A percentile compares a stretch with the other conserved stretches of the same genome.
Conservation (phyloP, 345 rosid genomes). For the Gossypium raimondii region DNA sequence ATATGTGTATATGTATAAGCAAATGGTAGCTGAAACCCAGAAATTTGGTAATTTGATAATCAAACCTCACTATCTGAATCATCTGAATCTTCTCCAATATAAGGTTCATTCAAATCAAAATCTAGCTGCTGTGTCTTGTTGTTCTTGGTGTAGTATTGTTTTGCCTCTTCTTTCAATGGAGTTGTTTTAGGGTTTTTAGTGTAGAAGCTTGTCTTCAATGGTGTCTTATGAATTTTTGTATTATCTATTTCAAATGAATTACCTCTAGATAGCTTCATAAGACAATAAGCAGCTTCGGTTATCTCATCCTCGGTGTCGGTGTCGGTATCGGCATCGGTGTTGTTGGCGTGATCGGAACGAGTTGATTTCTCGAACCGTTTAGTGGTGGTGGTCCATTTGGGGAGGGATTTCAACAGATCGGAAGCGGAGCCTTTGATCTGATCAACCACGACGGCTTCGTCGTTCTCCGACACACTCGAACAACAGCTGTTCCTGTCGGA, state of each 20-base stretch:
- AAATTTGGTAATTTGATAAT: not conserved
- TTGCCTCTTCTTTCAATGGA: not conserved
- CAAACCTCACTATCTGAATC: not conserved
- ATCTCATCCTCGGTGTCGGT: not conserved
- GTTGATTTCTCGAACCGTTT: conserved; percentile 13
- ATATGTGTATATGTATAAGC: not conserved
- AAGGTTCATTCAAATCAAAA: conserved; percentile 33
- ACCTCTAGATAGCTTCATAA: conserved; percentile 10
- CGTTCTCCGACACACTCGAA: conserved; percentile 18
- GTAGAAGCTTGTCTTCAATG: not conserved
- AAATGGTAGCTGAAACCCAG: not conserved
- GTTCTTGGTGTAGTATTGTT: conserved; percentile 11
- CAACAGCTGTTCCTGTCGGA: conserved; percentile 3
- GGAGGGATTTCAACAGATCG: conserved; percentile 24
- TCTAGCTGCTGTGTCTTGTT: not conserved
- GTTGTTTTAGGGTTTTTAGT: not conserved
- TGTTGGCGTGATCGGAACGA: not conserved
- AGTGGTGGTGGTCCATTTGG: conserved; percentile 22
- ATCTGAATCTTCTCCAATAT: not conserved
- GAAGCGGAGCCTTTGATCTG: not conserved
- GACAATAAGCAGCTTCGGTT: conserved; percentile 19
- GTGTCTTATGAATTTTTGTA: not conserved
- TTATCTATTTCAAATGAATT: not conserved
- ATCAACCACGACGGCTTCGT: not conserved
- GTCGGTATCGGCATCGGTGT: not conserved